Evolutionary conservation across 139 green algal species (phyloP), one percentile per base, ranked within the genome.

Genomic region (Yamagishiella unicocca): DNA sequence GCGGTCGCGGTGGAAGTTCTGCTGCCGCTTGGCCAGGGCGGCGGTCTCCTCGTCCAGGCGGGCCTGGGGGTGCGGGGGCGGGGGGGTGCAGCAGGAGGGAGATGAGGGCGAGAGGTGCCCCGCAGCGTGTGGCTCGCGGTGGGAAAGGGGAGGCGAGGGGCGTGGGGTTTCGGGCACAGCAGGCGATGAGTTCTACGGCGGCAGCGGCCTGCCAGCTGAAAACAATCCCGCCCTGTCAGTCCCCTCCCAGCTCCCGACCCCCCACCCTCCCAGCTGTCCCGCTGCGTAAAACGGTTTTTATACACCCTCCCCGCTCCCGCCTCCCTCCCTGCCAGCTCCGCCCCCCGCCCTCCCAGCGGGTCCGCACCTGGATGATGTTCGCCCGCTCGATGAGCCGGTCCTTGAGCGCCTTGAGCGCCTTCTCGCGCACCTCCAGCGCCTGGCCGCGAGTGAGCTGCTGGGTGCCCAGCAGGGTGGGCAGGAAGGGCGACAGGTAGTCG

Each of bases 321-420:
- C 67, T 46, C 67, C 67, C 67, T 4, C 72, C 42, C 46, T 14
- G 40, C 76, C n/a, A n/a, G n/a, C 54, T 21, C 53, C 33, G 54
- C 21, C 35, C 35, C 54, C 35, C 53, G 2, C 10, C n/a, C n/a
- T 0, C 42, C 42, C 8, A 38, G 3, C 25, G 33, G 24, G 24
- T 2, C 55, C 38, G 25, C 61, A 94, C 90, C 89, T 97, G 94
- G 66, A 98, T 97, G 88, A 97, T 97, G 90, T 97, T 97, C 33
- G 95, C 96, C 14, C 96, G 83, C 81, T 97, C 94, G 25, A 97
- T 96, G 37, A 98, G 91, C 12, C 96, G 88, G 82, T 98, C 96
- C 92, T 97, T 97, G 24, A 98, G 93, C 14, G 94, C 95, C 83
- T 92, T 93, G 22, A 98, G 91, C 88, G 91, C 95, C 64, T 92